These are phyloP conservation scores for Golovinomyces cichoracearum DNA, from an alignment of 2,329 filamentous ascomycete genomes.

Conservation along the genomic window DNA sequence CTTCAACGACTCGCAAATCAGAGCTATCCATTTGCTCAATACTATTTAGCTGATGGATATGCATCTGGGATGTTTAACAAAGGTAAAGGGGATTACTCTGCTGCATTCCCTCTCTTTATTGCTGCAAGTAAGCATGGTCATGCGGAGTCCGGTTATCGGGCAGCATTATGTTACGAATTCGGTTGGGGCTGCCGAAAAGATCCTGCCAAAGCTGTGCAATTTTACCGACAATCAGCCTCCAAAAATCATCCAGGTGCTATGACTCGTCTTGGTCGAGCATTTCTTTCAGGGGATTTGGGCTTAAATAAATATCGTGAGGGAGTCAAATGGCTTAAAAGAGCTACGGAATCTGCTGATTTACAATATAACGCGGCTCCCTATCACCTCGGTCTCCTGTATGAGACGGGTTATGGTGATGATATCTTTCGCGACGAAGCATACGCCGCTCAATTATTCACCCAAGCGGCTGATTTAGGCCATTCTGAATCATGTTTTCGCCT, in stretches of 20 bases:
- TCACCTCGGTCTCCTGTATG: constrained; percentile 67
- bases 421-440: constrained; percentile 78
- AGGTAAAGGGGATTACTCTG: constrained; percentile 71
- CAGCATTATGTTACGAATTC: constrained; percentile 89
- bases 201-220: constrained; percentile 75
- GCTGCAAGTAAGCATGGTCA: constrained; percentile 91
- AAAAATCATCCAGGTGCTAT: constrained; percentile 92
- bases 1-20: constrained; percentile 63
- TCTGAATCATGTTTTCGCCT: constrained; percentile 63
- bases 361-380: constrained; percentile 89
- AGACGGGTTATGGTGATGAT: constrained; percentile 81
- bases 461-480: constrained; percentile 78
- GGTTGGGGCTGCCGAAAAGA: constrained; percentile 89
- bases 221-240: constrained; percentile 66
- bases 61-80: constrained; percentile 89
- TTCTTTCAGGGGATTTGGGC: constrained; percentile 69
- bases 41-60: constrained; percentile 86
- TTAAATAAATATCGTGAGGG: constrained; percentile 69
- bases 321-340: constrained; percentile 87
- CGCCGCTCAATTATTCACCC: constrained; percentile 78
- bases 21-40: constrained; percentile 90
- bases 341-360: constrained; percentile 61
- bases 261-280: constrained; percentile 73
- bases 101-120: constrained; percentile 77
- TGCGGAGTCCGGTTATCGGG: constrained; percentile 80